Base-by-base conservation (phyloP, 768 basidiomycete genomes). In the Auricularia auricula-judae region DNA sequence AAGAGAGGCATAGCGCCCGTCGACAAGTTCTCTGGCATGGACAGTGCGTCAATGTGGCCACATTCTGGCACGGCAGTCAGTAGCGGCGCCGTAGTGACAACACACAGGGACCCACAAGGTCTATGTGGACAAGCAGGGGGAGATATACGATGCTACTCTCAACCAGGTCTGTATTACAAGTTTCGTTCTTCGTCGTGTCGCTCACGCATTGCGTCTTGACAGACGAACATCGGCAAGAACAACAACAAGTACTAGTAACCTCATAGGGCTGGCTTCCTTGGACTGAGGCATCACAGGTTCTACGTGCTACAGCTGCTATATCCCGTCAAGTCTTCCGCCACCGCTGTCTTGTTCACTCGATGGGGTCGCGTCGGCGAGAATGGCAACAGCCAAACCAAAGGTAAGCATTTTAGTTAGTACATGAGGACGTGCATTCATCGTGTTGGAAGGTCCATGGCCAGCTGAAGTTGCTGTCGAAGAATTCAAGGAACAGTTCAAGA, bases 291-390 rank as follows among this genome's bases (percentile, higher is more conserved):
- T 33, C 36, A 0, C 62, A 85, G 82, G 68, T 86, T 83, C 72
- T 86, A 86, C 63, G 82, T 84, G 2, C 72, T 86, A 14, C 84
- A 86, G 65, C 73, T 86, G 5, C 72, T 85, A 56, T 82, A 84
- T 66, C 77, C 81, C 1, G 74, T 80, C 34, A 76, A 77, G 4
- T 77, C 77, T 65, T 67, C 71, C 36, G 21, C 69, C 5, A 67
- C 70, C n/a, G 80, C 74, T 61, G 63, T 73, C 3, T 72, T 85
- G 34, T 83, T 75, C 72, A 83, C 82, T 42, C 80, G 82, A 42
- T 86, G 83, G 83, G 84, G 83, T 18, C 79, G 85, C 29, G 84
- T 85, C n/a, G 85, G 85, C 34, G 84, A 84, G 68, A 76, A 75
- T 34, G 85, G 85, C 0, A 75, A 78, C 68, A 74, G 69, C 3